Evolutionary conservation across 1,139 yeast species (phyloP), one percentile per base, ranked within the genome.

Genomic region (Protomyces macrosporus): DNA sequence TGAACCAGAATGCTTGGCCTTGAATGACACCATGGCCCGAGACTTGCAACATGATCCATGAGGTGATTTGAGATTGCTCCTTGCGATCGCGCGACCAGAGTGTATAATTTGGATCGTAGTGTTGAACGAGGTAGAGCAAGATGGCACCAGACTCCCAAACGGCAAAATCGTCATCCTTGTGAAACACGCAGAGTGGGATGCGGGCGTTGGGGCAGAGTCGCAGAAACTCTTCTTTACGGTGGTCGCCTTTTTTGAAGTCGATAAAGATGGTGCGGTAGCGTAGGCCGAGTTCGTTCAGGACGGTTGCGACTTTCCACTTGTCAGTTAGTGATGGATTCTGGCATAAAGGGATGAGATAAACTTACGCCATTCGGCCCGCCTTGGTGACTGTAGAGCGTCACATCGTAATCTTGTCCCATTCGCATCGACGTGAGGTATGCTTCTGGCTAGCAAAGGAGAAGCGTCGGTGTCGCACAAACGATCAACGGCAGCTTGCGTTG

Each of bases 261-360:
- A 93, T 79, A 71, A 90, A 87, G 67, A 91, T 85, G 6, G 97
- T 90, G 71, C 85, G 85, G 77, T 87, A 91, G 51, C 83, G 76
- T 50, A 88, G 81, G 65, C 88, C 87, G 69, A 93, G 81, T 74
- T 91, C 98, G 62, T 91, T 84, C 67, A 93, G 79, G 53, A 90
- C 87, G 60, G 90, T 90, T 30, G 98, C 97, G 30, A 93, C 96
- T 75, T 91, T 91, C 80, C 90, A 91, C 53, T 32, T 6, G 14
- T 14, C 23, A 1, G 23, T 23, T 45, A n/a, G 6, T 50, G 53
- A 16, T 34, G 23, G 53, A 6, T 97, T 98, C 58, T 33, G 32
- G 23, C 14, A 9, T 12, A 33, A 14, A 32, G 3, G 32, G 12
- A 12, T n/a, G 14, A 16, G 14, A 48, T 3, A 5, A 36, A 23